Conservation (phyloP, 805 yeast species). For the Wickerhamomyces canadensis region DNA sequence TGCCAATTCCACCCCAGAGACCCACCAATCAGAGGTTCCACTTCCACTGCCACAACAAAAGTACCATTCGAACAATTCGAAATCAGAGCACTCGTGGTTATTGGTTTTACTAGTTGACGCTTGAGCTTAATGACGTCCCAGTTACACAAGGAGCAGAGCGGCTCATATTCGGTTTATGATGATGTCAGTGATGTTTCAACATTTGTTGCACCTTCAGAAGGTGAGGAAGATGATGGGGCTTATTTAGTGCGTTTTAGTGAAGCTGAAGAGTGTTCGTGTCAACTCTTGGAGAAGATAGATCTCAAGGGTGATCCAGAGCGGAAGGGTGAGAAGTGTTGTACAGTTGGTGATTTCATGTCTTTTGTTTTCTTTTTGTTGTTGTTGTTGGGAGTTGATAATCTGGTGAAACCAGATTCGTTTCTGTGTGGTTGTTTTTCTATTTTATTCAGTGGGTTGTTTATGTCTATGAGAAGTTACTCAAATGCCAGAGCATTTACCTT, state of each 20-base stretch:
- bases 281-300: too few species aligned
- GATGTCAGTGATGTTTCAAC: too few species aligned
- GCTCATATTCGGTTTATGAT: too few species aligned
- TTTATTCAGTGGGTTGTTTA: conserved; percentile 3
- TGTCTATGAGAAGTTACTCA: conserved; percentile 1
- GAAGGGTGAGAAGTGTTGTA: neutral
- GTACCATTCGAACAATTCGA: neutral
- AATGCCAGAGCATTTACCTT: neutral
- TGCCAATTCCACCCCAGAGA: too few species aligned
- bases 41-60: conserved; percentile 1
- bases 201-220: too few species aligned
- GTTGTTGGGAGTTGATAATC: conserved; percentile 1
- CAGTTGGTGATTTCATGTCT: neutral
- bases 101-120: conserved; percentile 20
- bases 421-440: conserved; percentile 3
- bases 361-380: conserved; percentile 1
- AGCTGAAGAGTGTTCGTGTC: too few species aligned
- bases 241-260: too few species aligned
- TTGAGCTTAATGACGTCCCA: conserved; percentile 3
- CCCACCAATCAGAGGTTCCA: too few species aligned
- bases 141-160: neutral
- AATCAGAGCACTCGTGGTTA: conserved; percentile 24
- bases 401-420: conserved; percentile 1
- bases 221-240: too few species aligned
- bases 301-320: too few species aligned